Evolutionary conservation across 2,329 filamentous ascomycete species (phyloP), one percentile per base, ranked within the genome.

Genomic region (Emergomyces orientalis): DNA sequence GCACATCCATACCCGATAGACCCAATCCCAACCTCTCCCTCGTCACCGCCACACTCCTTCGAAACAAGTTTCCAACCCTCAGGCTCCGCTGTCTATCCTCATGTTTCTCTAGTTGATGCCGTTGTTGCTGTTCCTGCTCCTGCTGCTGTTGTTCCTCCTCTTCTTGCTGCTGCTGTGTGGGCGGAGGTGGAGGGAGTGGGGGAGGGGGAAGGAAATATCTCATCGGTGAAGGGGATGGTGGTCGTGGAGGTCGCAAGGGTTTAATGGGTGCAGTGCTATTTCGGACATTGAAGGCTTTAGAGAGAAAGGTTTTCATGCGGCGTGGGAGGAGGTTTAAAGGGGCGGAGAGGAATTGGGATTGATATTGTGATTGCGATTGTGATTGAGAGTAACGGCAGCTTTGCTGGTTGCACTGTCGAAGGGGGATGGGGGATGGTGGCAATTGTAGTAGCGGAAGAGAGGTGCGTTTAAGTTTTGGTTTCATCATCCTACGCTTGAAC

Each of bases 81-180:
- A 43, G 37, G 11, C 55, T 57, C 34, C 22, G 27, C 22, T 34
- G 30, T 43, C 22, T 30, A 9, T 8, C n/a, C 32, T 14, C 5
- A 17, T 39, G 19, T 19, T 56, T 56, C n/a, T 47, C 43, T n/a
- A 22, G 43, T 14, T 52, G 49, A 27, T 19, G 9, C 4, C 30
- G 49, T 14, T 52, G 22, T 1, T 52, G 25, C 49, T 52, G 49
- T 25, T 52, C 49, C 14, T 52, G 49, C 49, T 30, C 4, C 49
- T 17, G 25, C 25, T 52, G 49, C 6, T 52, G 49, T 30, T 30
- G 47, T 27, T 57, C 27, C 7, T 34, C 17, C 51, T 58, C 47
- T 7, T 27, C 8, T 14, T 54, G 86, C 19, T 25, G 52, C 25
- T 52, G 22, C 25, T 52, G 1, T 52, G 22, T 47, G 22, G 43